These are phyloP conservation scores for Saccharomycopsis sp. DNA, from an alignment of 805 yeast genomes.

Conservation along the genomic window DNA sequence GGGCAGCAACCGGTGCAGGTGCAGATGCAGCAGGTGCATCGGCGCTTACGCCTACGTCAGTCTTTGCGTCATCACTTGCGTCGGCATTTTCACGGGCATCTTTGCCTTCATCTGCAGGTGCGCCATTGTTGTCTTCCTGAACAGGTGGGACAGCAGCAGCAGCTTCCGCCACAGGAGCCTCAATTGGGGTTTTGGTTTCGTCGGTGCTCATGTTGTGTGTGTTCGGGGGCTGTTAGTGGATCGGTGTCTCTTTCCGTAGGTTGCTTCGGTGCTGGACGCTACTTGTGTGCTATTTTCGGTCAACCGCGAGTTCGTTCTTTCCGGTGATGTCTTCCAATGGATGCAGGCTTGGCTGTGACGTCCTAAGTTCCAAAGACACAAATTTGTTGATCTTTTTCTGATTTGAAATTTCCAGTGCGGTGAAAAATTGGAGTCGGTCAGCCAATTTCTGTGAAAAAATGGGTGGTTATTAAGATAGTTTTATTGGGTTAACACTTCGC, in stretches of 20 bases:
- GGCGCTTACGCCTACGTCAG: too few species aligned
- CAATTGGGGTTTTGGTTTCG: background rate
- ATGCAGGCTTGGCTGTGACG: too few species aligned
- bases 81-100: too few species aligned
- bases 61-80: too few species aligned
- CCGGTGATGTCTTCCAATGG: background rate
- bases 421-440: background rate
- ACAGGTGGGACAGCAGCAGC: background rate
- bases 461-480: background rate
- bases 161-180: background rate
- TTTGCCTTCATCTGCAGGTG: background rate
- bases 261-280: background rate
- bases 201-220: background rate
- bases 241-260: background rate
- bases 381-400: background rate
- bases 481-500: too few species aligned
- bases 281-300: background rate
- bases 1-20: background rate
- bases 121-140: too few species aligned
- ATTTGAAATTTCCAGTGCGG: background rate
- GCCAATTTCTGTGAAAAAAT: background rate
- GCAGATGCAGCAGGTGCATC: conserved; percentile 1
- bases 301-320: background rate
- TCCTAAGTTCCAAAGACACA: background rate
- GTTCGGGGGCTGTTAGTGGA: background rate